A percentile compares a stretch with the other conserved stretches of the same genome.
Conservation (phyloP, 2,329 filamentous ascomycete genomes). For the Fusarium sp. region DNA sequence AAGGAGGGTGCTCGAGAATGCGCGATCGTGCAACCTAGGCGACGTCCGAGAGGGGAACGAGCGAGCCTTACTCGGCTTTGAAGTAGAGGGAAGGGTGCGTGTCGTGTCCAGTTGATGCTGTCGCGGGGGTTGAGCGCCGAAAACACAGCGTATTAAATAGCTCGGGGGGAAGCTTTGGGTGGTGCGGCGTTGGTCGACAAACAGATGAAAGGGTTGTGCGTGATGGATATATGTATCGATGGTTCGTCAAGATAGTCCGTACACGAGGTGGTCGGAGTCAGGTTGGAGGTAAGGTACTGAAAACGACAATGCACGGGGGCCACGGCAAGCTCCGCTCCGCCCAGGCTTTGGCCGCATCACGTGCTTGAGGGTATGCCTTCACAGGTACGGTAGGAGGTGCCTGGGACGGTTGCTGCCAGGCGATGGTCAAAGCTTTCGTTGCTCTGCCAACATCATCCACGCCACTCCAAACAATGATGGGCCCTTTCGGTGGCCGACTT, state of each 20-base stretch:
- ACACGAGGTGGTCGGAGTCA: conserved; percentile 48
- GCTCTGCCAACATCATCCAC: conserved; percentile 35
- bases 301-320: conserved; percentile 50
- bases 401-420: neutral
- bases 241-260: conserved; percentile 48
- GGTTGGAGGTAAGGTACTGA: conserved; percentile 53
- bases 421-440: conserved; percentile 30
- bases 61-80: conserved; percentile 42
- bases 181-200: conserved; percentile 43
- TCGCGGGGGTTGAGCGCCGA: conserved; percentile 39
- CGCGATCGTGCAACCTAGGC: conserved; percentile 42
- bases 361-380: conserved; percentile 34
- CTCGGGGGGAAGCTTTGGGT: conserved; percentile 43
- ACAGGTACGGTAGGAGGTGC: neutral
- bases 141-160: conserved; percentile 46
- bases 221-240: conserved; percentile 49
- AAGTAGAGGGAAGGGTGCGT: conserved; percentile 46
- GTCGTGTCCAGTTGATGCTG: conserved; percentile 44
- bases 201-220: conserved; percentile 33
- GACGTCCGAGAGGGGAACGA: conserved; percentile 36
- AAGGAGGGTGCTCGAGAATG: conserved; percentile 31
- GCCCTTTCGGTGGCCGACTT: conserved; percentile 6
- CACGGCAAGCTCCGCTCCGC: conserved; percentile 52
- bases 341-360: conserved; percentile 46
- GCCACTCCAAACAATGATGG: conserved; percentile 45